Base-by-base conservation (phyloP, 1,284 basidiomycete species). In the Cryptococcus sp. region DNA sequence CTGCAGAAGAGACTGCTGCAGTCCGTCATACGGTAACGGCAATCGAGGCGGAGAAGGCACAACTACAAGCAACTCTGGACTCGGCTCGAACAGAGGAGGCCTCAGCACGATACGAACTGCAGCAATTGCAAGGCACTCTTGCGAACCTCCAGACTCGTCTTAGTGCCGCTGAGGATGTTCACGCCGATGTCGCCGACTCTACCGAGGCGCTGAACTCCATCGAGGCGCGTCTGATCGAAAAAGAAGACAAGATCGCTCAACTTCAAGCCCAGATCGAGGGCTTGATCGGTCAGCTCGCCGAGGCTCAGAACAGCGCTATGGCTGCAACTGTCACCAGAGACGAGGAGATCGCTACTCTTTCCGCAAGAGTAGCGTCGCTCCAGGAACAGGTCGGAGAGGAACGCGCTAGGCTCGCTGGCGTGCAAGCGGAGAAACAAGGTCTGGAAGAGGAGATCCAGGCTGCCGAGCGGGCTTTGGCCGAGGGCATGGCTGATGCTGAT, bases 151-250 rank as follows among this genome's bases (percentile, higher is more conserved):
- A 52, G 39, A 22, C 39, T 42, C 57, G 54, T 17, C 40, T 62
- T 4, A 15, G 50, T 6, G 39, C 44, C 11, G 45, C 46, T 38
- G 61, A 62, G 35, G 27, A 38, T 20, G 51, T 23, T 23, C 50
- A 38, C 23, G 38, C 42, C 4, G 23, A 44, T 23, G 41, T 41
- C 0, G 47, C 51, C 20, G 56, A 61, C 10, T 44, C 45, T 23
- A 45, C 48, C 27, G 8, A 23, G 2, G 23, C 41, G 0, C 16
- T 58, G 39, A 40, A 59, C 17, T 45, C 35, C 4, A 17, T 59
- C n/a, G 63, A 60, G n/a, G 54, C 46, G 16, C 56, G 52, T 15
- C 25, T 65, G 2, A 27, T 54, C 11, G 57, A 60, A 47, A 61
- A 53, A 39, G 57, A 65, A 20, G 54, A 56, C 11, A 19, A 50